Evolutionary conservation across 169 alveolate genomes (phyloP).

Genomic region (Plasmodium falciparum): DNA sequence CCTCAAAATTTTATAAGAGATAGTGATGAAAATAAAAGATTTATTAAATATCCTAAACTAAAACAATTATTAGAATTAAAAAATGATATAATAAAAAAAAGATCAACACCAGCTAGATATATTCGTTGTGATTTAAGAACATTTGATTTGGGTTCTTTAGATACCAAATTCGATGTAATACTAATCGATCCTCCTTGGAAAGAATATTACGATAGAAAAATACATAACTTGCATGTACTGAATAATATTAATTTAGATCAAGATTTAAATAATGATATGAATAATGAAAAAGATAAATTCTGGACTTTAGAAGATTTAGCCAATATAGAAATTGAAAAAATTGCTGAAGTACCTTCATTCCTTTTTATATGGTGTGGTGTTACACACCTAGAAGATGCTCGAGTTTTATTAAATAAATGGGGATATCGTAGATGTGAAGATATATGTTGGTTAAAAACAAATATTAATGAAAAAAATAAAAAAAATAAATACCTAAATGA

Average conservation of each 20-base stretch:
- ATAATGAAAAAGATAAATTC: constrained; percentile 68
- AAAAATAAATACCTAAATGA: constrained; percentile 75
- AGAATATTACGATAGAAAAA: constrained; percentile 80
- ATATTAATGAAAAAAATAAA: constrained; percentile 82
- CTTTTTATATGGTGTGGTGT: constrained; percentile 94
- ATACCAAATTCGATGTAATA: constrained; percentile 92
- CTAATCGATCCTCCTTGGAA: constrained; percentile 95
- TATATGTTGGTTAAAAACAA: constrained; percentile 95
- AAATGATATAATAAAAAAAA: constrained; percentile 87
- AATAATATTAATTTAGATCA: constrained; percentile 66
- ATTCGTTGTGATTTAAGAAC: constrained; percentile 89
- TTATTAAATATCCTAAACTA: constrained; percentile 90
- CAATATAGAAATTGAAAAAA: constrained; percentile 88
- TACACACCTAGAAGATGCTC: constrained; percentile 89
- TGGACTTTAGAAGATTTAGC: constrained; percentile 83
- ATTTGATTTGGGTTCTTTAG: constrained; percentile 88
- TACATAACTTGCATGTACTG: constrained; percentile 50
- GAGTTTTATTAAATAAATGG: constrained; percentile 91
- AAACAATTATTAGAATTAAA: constrained; percentile 91
- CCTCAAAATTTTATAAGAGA: constrained; percentile 94
- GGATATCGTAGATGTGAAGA: constrained; percentile 95
- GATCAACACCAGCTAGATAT: constrained; percentile 92
- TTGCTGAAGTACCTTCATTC: constrained; percentile 92
- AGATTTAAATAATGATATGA: constrained; percentile 49
- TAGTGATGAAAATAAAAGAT: constrained; percentile 89